Evolutionary conservation across 106 monocot genomes (phyloP).

Genomic region (Iris macrosiphon): DNA sequence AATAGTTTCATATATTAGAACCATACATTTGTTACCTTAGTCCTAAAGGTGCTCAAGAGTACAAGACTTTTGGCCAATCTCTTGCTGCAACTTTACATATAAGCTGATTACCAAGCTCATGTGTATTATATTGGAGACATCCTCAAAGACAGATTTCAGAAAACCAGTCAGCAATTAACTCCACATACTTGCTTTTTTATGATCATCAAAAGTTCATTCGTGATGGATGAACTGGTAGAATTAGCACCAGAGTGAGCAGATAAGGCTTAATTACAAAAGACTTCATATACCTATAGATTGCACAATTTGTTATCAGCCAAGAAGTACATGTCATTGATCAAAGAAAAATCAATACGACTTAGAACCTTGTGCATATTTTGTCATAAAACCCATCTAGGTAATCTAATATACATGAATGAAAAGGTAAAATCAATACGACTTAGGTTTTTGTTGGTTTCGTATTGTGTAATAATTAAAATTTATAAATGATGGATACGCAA

Average conservation of each 20-base stretch:
- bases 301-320: not conserved
- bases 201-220: slow-evolving; percentile 90
- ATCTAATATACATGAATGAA: slow-evolving; percentile 73
- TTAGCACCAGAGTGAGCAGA: slow-evolving; percentile 28
- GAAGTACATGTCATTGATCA: not conserved
- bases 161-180: too few relatives aligned
- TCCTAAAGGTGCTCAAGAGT: too few relatives aligned
- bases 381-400: slow-evolving; percentile 71
- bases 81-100: too few relatives aligned
- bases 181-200: slow-evolving; percentile 80
- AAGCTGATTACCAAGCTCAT: too few relatives aligned
- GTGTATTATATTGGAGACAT: too few relatives aligned
- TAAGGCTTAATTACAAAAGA: slow-evolving; percentile 71
- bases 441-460: not conserved
- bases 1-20: too few relatives aligned
- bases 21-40: too few relatives aligned
- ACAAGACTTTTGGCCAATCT: too few relatives aligned
- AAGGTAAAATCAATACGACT: not conserved
- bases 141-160: too few relatives aligned
- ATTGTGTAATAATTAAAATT: not conserved
- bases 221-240: slow-evolving; percentile 41
- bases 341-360: not conserved
- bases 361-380: slow-evolving; percentile 84
- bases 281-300: slow-evolving; percentile 75
- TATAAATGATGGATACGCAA: slow-evolving; percentile 33